Percentiles rank a stretch among this genome's conserved stretches.
Conservation (phyloP, 208 protist species). For the Trypanosoma mega region DNA sequence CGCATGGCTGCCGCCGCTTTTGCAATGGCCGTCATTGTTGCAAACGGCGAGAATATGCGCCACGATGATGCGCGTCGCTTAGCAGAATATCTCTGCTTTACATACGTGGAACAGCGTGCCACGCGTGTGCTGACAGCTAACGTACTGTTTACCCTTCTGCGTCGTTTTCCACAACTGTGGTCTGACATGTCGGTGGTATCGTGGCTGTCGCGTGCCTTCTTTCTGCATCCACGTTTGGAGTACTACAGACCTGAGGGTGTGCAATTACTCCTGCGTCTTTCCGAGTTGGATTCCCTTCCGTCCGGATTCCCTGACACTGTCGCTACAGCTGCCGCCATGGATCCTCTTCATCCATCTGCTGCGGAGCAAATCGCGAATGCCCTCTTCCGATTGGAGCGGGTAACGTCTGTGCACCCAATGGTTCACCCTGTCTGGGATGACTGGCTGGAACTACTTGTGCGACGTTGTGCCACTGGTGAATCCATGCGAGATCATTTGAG, state of each 20-base stretch:
- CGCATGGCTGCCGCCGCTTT: constrained; percentile 76
- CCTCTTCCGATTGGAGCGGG: constrained; percentile 87
- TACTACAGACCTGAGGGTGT: constrained; percentile 88
- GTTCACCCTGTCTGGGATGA: constrained; percentile 89
- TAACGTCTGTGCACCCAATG: constrained; percentile 80
- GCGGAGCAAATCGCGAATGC: constrained; percentile 84
- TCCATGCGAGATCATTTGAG: constrained; percentile 85
- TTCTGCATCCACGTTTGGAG: constrained; percentile 85
- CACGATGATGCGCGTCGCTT: constrained; percentile 42
- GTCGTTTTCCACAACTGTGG: constrained; percentile 33
- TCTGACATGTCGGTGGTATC: constrained; percentile 47
- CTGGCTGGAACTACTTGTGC: constrained; percentile 67
- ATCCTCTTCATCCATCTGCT: constrained; percentile 68
- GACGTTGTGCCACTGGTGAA: constrained; percentile 69
- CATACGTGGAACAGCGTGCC: constrained; percentile 84
- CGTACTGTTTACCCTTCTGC: constrained; percentile 53
- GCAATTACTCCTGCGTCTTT: constrained; percentile 77
- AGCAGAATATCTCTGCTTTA: constrained; percentile 65
- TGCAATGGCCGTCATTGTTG: constrained; percentile 55
- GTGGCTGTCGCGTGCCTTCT: constrained; percentile 85
- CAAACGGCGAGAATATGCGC: constrained; percentile 31
- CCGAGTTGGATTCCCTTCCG: constrained; percentile 29
- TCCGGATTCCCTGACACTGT: constrained; percentile 40
- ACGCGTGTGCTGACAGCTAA: constrained; percentile 78
- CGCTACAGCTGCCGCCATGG: constrained; percentile 42